Conservation (phyloP, 228 moss, liverwort and hornwort species). For the Sphagnum fallax region DNA sequence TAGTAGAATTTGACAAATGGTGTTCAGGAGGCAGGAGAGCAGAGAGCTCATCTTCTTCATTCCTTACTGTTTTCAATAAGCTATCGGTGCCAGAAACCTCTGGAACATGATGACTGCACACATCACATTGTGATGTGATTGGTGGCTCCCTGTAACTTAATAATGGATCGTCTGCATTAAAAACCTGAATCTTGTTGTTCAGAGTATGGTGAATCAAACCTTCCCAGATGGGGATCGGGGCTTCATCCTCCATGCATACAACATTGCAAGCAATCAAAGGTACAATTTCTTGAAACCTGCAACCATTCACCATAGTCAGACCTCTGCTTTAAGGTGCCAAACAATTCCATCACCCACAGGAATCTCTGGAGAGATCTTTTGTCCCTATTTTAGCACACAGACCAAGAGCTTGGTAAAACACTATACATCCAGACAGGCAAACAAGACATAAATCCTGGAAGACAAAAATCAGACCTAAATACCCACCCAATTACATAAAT, state of each 20-base stretch:
- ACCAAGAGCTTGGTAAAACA: too few species aligned
- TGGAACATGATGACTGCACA: conserved; percentile 15
- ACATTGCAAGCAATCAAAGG: conserved; percentile 85
- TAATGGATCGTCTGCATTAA: conserved; percentile 2
- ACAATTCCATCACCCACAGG: too few species aligned
- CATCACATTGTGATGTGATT: conserved; percentile 28
- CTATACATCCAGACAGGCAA: too few species aligned
- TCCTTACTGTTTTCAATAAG: conserved; percentile 16
- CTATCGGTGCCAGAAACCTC: conserved; percentile 33
- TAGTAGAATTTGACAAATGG: neutral
- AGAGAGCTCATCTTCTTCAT: conserved; percentile 22
- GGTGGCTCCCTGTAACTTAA: conserved; percentile 18
- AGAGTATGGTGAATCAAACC: conserved; percentile 70
- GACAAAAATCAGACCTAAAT: neutral
- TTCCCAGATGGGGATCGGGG: conserved; percentile 70
- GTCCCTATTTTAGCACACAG: too few species aligned
- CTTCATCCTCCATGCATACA: conserved; percentile 81
- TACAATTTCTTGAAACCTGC: conserved; percentile 96
- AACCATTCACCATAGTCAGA: neutral
- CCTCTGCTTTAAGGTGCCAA: too few species aligned
- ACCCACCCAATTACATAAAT: conserved; percentile 53
- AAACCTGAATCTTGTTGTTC: conserved; percentile 35
- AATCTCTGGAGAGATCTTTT: too few species aligned
- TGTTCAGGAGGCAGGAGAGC: conserved; percentile 7
- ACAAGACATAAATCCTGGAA: too few species aligned